Conservation (phyloP, 148 eudicot genomes). For the Rhododendron vialii region DNA sequence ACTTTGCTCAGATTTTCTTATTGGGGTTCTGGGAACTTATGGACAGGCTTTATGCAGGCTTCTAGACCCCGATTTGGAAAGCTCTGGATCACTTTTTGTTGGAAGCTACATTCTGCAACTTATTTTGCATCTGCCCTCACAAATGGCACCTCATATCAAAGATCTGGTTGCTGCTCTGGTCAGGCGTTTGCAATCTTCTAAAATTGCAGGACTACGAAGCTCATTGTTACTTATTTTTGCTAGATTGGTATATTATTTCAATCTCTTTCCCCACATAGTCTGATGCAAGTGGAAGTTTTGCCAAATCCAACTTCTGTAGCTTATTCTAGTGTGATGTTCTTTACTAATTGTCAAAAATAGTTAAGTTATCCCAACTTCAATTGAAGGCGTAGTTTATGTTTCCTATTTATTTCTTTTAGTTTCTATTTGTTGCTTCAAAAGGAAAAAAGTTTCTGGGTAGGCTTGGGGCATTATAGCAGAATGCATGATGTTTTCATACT, state of each 20-base stretch:
- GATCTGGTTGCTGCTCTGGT: constrained; percentile 82
- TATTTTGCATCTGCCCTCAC: constrained; percentile 85
- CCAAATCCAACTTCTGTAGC: not conserved
- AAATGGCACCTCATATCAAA: constrained; percentile 86
- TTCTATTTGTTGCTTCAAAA: not conserved
- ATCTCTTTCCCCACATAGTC: not conserved
- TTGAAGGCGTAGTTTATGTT: not conserved
- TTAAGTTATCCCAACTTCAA: not conserved
- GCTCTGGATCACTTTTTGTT: constrained; percentile 93
- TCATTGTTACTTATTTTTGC: constrained; percentile 85
- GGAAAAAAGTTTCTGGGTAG: not conserved
- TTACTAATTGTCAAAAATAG: not conserved
- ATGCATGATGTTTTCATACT: not conserved
- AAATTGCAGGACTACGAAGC: constrained; percentile 63
- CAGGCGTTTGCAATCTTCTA: constrained; percentile 83
- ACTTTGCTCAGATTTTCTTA: not conserved
- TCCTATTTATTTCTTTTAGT: not conserved
- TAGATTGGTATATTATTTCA: constrained; percentile 56
- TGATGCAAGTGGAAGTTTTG: not conserved
- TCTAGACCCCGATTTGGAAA: constrained; percentile 83
- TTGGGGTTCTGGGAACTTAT: constrained; percentile 11
- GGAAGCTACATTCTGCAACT: constrained; percentile 91
- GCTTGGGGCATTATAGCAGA: not conserved
- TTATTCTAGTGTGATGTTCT: not conserved
- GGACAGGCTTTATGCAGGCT: constrained; percentile 57